Evolutionary conservation across 2,329 filamentous ascomycete species (phyloP), one percentile per base, ranked within the genome.

Genomic region (Fusarium tricinctum): DNA sequence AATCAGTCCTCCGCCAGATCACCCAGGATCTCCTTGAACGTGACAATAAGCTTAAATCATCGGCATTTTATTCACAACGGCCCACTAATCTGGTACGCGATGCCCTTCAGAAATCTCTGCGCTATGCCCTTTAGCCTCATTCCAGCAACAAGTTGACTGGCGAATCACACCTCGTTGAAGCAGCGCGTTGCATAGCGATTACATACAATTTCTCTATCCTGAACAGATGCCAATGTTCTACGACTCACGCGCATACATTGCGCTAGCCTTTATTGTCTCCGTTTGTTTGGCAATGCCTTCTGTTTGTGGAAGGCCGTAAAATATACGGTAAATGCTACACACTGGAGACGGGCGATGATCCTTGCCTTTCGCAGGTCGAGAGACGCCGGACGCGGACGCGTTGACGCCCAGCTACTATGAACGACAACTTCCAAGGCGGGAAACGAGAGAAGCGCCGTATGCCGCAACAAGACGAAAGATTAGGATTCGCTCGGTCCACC

Each of bases 1-100:
- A 73, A 73, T 54, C 45, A 54, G 20, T 38, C 60, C 48, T 72
- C 63, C 58, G 55, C 66, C 23, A 55, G 51, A 59, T 59, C 39
- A 46, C 30, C 48, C 66, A 45, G 59, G 68, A 61, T 69, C 70
- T 65, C 59, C 53, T 57, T 35, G 52, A 66, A 69, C 58, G 47
- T 61, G 50, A 72, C 59, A 73, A 73, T 73, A 73, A 73, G 71
- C 71, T 73, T 73, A 73, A 73, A 73, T 73, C 64, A 56, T 71
- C 71, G 53, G 62, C 69, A 60, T 66, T 57, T 58, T 33, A 19
- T 50, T 60, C 47, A 47, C n/a, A 6, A 26, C 2, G 67, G 28
- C 50, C 66, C 69, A 73, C 71, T 55, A 57, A 40, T 48, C 46
- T 56, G 23, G 58, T 46, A 8, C 44, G 46, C 26, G 39, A 53